Evolutionary conservation across 2,329 filamentous ascomycete species (phyloP), one percentile per base, ranked within the genome.

Genomic region (Ophiostoma quercus): DNA sequence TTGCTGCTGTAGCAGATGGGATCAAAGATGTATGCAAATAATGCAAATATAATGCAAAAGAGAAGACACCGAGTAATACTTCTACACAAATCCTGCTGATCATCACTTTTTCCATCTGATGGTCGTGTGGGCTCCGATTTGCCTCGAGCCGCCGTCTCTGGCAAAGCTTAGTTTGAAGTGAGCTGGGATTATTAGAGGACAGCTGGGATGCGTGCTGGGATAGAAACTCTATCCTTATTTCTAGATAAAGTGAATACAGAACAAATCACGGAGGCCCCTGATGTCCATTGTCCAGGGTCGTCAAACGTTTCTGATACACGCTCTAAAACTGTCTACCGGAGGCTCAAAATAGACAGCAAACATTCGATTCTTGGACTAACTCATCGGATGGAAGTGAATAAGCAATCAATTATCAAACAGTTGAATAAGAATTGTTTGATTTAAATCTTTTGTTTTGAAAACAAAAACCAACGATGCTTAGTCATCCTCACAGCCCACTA

Each of bases 251-350:
- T 39, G 37, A 39, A 39, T 39, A 14, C 1, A 60, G 54, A 57
- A 41, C 39, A 41, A 39, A 51, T 37, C 25, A 8, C 11, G 14
- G 66, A 9, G 22, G 19, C 60, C 69, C 68, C 51, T n/a, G 16
- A 32, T 60, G 43, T 29, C 25, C 25, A 29, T 29, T 29, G 25
- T 29, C 25, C 34, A 69, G 63, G 67, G 67, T 62, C 25, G 73
- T 76, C 75, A 76, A 76, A 76, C 75, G 37, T 60, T 72, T 72
- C 72, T 76, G 75, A 76, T 66, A 76, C 75, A 75, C 67, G 69
- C 54, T 66, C 41, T 43, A 71, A 71, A 62, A 69, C 68, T 19
- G 19, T n/a, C 29, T 57, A 57, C n/a, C 2, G 3, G 3, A 14
- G 9, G 0, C 12, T 3, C 16, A 32, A 62, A 32, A 34, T 62